phyloP scores from a whole-genome alignment of 345 rosid species.

The Erodium maritimum region DNA sequence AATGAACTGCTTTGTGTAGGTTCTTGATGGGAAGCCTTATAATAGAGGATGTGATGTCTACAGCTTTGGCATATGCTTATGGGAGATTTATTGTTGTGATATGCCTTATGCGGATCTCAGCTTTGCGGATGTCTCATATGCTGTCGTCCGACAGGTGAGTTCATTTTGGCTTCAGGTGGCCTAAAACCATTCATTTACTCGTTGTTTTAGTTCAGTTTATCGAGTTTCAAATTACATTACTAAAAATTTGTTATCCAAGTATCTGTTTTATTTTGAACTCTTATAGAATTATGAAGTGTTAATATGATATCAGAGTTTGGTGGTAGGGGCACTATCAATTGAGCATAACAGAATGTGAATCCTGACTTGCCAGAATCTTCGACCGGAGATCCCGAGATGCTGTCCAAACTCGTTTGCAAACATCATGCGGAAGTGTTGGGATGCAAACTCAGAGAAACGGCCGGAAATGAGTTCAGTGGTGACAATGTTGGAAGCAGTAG shows the following conservation, averaged over 20 bases:
- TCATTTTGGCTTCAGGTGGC: not conserved
- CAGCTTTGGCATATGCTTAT: constrained; percentile 92
- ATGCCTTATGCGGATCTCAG: constrained; percentile 88
- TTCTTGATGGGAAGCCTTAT: constrained; percentile 89
- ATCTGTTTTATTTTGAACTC: too few relatives aligned
- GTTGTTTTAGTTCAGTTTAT: too few relatives aligned
- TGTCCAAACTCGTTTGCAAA: constrained; percentile 59
- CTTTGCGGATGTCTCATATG: constrained; percentile 65
- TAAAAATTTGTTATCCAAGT: too few relatives aligned
- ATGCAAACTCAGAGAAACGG: constrained; percentile 54
- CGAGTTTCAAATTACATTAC: too few relatives aligned
- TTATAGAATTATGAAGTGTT: too few relatives aligned
- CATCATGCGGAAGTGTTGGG: constrained; percentile 86
- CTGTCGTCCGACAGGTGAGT: constrained; percentile 74
- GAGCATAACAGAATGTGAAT: too few relatives aligned
- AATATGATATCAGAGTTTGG: too few relatives aligned
- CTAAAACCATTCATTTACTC: too few relatives aligned
- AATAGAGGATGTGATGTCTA: constrained; percentile 88
- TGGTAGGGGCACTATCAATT: too few relatives aligned
- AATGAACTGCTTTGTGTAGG: constrained; percentile 23
- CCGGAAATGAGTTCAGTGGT: constrained; percentile 87
- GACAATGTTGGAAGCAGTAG: constrained; percentile 57
- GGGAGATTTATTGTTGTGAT: constrained; percentile 95
- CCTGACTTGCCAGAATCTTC: constrained; percentile 41
- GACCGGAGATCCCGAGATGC: constrained; percentile 84